These are phyloP conservation scores for Guadua angustifolia DNA, from an alignment of 176 grass and related monocot genomes.

Conservation along the genomic window DNA sequence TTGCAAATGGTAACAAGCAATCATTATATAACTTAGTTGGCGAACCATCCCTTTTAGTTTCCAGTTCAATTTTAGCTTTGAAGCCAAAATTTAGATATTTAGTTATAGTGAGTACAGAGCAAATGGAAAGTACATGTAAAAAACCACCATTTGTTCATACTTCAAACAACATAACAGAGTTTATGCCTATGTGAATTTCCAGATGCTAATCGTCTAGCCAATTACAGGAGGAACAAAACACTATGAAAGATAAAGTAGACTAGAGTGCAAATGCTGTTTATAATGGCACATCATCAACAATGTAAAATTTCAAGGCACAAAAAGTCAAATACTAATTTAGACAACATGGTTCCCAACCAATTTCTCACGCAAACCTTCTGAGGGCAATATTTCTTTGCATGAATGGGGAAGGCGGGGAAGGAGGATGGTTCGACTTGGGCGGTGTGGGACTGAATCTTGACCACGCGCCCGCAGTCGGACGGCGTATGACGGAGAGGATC, in stretches of 20 bases:
- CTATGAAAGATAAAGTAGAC: constrained; percentile 24
- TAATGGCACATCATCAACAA: constrained; percentile 1
- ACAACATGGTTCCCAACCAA: constrained; percentile 21
- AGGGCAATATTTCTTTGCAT: constrained; percentile 4
- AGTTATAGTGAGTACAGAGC: constrained; percentile 21
- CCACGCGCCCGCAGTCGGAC: too few species aligned
- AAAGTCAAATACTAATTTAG: constrained; percentile 7
- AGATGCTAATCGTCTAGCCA: constrained; percentile 22
- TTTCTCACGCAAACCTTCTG: constrained; percentile 7
- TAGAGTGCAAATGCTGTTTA: constrained; percentile 8
- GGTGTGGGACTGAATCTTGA: too few species aligned
- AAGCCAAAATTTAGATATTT: background rate
- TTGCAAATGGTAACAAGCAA: background rate
- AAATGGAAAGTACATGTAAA: background rate
- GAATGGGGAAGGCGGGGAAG: too few species aligned
- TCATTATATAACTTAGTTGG: constrained; percentile 25
- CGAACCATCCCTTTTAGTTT: constrained; percentile 3
- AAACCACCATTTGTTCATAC: background rate
- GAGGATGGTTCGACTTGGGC: too few species aligned
- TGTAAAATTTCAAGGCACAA: constrained; percentile 13
- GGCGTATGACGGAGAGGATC: too few species aligned
- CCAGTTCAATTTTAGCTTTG: constrained; percentile 21
- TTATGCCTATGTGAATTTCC: constrained; percentile 2
- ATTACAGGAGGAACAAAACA: constrained; percentile 9
- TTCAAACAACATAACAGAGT: constrained; percentile 18